phyloP scores from a whole-genome alignment of 2,329 filamentous ascomycete genomes.

The Diatrype stigma region DNA sequence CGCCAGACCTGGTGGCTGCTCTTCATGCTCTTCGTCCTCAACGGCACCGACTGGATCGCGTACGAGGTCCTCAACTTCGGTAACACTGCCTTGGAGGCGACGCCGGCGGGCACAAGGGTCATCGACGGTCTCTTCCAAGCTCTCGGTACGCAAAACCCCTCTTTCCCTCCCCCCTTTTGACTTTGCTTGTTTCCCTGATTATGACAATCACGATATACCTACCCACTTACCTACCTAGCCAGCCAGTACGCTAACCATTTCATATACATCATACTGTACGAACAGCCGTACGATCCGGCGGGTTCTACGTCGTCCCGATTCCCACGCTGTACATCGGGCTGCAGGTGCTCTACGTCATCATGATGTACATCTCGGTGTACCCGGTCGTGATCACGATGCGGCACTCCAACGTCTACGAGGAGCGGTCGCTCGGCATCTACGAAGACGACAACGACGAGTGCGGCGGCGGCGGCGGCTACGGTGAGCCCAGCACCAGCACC shows the following conservation, averaged over 20 bases:
- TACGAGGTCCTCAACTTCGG: slow-evolving; percentile 64
- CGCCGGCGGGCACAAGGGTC: slow-evolving; percentile 50
- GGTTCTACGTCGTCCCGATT: slow-evolving; percentile 63
- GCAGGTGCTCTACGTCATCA: slow-evolving; percentile 45
- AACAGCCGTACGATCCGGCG: slow-evolving; percentile 60
- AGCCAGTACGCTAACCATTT: no score
- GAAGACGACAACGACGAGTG: slow-evolving; percentile 13
- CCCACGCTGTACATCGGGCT: slow-evolving; percentile 45
- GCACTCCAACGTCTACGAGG: slow-evolving; percentile 61
- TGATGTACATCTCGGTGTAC: slow-evolving; percentile 48
- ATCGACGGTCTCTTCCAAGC: slow-evolving; percentile 65
- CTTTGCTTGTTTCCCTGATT: slow-evolving; percentile 2
- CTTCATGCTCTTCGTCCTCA: slow-evolving; percentile 55
- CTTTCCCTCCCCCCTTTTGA: background rate
- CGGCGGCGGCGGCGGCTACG: slow-evolving; percentile 11
- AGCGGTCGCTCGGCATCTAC: slow-evolving; percentile 51
- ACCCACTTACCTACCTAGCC: no score
- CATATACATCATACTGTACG: slow-evolving; percentile 6
- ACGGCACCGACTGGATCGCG: slow-evolving; percentile 59
- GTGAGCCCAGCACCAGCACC: slow-evolving; percentile 1
- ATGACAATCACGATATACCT: no score
- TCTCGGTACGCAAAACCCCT: slow-evolving; percentile 35
- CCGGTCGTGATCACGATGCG: slow-evolving; percentile 48
- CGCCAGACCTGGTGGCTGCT: slow-evolving; percentile 64
- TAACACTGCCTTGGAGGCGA: slow-evolving; percentile 49